Conservation (phyloP, 768 basidiomycete genomes). For the Pulveroboletus sp. region DNA sequence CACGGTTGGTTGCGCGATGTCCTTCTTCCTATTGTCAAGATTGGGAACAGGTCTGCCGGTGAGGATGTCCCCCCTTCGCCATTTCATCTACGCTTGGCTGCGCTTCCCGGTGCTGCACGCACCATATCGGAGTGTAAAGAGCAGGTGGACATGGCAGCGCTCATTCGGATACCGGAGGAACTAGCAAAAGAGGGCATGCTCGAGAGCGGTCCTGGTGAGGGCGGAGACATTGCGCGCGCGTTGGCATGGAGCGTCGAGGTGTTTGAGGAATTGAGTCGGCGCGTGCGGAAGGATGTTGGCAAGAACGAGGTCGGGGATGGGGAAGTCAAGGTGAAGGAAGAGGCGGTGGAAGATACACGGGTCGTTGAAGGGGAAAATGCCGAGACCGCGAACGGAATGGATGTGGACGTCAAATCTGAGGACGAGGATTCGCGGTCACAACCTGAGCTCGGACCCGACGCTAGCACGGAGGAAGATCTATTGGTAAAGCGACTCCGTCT, state of each 20-base stretch:
- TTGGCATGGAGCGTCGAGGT: slow-evolving; percentile 55
- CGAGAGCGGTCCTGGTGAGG: slow-evolving; percentile 14
- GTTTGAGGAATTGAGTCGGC: slow-evolving; percentile 40
- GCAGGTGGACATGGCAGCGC: slow-evolving; percentile 41
- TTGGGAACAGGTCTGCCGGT: not conserved
- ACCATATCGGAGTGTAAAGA: slow-evolving; percentile 5
- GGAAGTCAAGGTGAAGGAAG: slow-evolving; percentile 14
- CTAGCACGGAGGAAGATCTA: slow-evolving; percentile 42
- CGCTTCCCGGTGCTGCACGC: slow-evolving; percentile 12
- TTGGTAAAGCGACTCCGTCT: slow-evolving; percentile 58
- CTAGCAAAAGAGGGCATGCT: slow-evolving; percentile 30
- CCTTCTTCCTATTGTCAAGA: slow-evolving; percentile 3
- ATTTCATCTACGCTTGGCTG: slow-evolving; percentile 7
- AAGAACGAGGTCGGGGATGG: not conserved
- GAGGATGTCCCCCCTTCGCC: not conserved
- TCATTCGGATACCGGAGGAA: slow-evolving; percentile 41
- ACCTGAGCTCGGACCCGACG: not conserved
- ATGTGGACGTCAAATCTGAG: slow-evolving; percentile 17
- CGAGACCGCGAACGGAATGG: slow-evolving; percentile 8
- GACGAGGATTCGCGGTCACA: not conserved
- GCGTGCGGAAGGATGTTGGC: not conserved
- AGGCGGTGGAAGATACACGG: slow-evolving; percentile 3
- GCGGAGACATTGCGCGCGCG: slow-evolving; percentile 33
- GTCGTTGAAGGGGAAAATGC: not conserved
- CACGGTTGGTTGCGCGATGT: slow-evolving; percentile 36